These are phyloP conservation scores for Ophiostoma montium DNA, from an alignment of 2,329 filamentous ascomycete genomes.

Conservation along the genomic window DNA sequence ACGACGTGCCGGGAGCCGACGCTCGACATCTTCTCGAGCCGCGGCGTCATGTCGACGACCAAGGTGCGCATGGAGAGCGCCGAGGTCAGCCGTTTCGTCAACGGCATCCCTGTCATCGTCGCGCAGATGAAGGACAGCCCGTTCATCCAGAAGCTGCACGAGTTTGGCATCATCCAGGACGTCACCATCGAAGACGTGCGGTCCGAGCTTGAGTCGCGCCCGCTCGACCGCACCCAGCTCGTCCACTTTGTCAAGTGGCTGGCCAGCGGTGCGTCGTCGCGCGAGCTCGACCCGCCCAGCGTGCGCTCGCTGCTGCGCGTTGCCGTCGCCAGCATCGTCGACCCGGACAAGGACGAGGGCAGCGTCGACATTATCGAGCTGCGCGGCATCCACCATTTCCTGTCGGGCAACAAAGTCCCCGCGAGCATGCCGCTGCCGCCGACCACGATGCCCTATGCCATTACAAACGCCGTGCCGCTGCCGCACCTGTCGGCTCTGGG, in stretches of 20 bases:
- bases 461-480: slow-evolving; percentile 55
- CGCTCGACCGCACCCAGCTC: slow-evolving; percentile 65
- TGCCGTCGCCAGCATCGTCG: slow-evolving; percentile 56
- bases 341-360: slow-evolving; percentile 15
- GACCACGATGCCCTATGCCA: slow-evolving; percentile 70
- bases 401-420: slow-evolving; percentile 66
- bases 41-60: slow-evolving; percentile 72
- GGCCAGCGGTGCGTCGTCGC: slow-evolving; percentile 53
- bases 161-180: slow-evolving; percentile 74
- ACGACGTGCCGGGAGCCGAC: slow-evolving; percentile 68
- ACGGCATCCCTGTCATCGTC: slow-evolving; percentile 76
- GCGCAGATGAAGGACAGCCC: slow-evolving; percentile 56
- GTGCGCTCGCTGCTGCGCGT: slow-evolving; percentile 62
- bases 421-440: slow-evolving; percentile 68
- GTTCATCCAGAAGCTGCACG: slow-evolving; percentile 68
- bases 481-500: slow-evolving; percentile 65
- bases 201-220: slow-evolving; percentile 66
- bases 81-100: slow-evolving; percentile 58
- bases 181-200: slow-evolving; percentile 81
- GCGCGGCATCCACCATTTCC: slow-evolving; percentile 58
- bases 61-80: slow-evolving; percentile 64
- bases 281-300: slow-evolving; percentile 56
- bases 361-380: slow-evolving; percentile 56
- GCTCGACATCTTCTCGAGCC: slow-evolving; percentile 79
- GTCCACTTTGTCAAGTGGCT: slow-evolving; percentile 77